phyloP scores from a whole-genome alignment of 2,329 filamentous ascomycete genomes.

The Aspergillus oerlinghausenensis region DNA sequence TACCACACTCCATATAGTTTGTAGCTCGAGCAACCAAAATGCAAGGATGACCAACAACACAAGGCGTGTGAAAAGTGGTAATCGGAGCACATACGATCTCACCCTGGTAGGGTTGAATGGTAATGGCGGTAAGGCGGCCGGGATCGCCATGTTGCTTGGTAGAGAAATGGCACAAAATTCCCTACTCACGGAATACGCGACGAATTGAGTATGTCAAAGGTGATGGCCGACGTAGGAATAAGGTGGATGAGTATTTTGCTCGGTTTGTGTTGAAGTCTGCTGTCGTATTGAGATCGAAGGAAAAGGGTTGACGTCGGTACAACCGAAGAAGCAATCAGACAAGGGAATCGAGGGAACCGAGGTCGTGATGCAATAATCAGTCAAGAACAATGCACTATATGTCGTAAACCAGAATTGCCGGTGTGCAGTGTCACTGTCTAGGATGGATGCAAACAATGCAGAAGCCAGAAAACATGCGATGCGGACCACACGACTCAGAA shows the following conservation, averaged over 20 bases:
- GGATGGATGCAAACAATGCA: background rate
- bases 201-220: background rate
- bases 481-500: background rate
- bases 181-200: background rate
- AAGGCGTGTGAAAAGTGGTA: constrained; percentile 81
- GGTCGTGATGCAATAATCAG: background rate
- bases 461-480: constrained; percentile 1
- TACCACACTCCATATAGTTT: constrained; percentile 65
- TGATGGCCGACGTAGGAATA: background rate
- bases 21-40: constrained; percentile 66
- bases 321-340: background rate
- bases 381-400: background rate
- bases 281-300: background rate
- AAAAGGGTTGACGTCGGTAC: background rate
- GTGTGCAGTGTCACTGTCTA: background rate
- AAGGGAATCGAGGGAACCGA: background rate
- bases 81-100: constrained; percentile 73
- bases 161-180: background rate
- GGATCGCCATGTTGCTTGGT: constrained; percentile 38
- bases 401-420: background rate
- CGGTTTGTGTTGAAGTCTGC: background rate
- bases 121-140: constrained; percentile 47
- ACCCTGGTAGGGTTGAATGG: constrained; percentile 68
- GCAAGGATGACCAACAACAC: constrained; percentile 62
- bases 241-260: background rate